Conservation (phyloP, 1,284 basidiomycete genomes). For the Melampsora occidentalis region DNA sequence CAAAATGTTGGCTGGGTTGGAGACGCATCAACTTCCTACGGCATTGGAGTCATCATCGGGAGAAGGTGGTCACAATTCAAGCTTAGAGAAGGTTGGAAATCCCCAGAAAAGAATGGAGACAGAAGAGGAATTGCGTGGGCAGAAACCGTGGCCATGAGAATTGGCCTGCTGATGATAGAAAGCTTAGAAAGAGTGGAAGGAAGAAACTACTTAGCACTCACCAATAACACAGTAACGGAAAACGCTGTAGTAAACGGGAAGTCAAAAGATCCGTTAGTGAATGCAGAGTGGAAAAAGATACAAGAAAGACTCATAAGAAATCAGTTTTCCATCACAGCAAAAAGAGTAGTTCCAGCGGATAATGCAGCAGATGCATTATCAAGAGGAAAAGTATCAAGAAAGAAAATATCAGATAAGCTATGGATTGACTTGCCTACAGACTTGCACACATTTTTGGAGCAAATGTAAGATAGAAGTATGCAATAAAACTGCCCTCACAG, state of each 20-base stretch:
- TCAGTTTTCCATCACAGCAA: not conserved
- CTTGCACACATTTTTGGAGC: no score
- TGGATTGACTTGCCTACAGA: no score
- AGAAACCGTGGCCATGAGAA: slow-evolving; percentile 8
- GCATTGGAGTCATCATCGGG: not conserved
- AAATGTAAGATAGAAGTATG: no score
- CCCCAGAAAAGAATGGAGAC: no score
- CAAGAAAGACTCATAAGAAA: not conserved
- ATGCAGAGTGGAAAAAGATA: slow-evolving; percentile 19
- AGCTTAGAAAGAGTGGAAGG: not conserved
- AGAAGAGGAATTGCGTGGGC: not conserved
- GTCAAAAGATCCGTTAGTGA: not conserved
- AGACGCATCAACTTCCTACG: slow-evolving; percentile 12
- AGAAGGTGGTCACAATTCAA: slow-evolving; percentile 10
- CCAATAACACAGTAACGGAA: slow-evolving; percentile 17
- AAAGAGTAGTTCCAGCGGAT: not conserved
- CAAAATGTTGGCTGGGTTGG: slow-evolving; percentile 7
- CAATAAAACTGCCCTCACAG: no score
- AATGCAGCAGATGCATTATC: no score
- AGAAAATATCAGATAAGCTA: no score
- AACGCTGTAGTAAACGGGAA: no score
- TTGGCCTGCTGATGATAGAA: not conserved
- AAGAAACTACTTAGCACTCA: not conserved
- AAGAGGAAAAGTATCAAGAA: no score
- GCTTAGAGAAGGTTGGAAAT: not conserved